Evolutionary conservation across 2,329 filamentous ascomycete genomes (phyloP), one percentile per base, ranked within the genome.

Genomic region (Phoma sp.): DNA sequence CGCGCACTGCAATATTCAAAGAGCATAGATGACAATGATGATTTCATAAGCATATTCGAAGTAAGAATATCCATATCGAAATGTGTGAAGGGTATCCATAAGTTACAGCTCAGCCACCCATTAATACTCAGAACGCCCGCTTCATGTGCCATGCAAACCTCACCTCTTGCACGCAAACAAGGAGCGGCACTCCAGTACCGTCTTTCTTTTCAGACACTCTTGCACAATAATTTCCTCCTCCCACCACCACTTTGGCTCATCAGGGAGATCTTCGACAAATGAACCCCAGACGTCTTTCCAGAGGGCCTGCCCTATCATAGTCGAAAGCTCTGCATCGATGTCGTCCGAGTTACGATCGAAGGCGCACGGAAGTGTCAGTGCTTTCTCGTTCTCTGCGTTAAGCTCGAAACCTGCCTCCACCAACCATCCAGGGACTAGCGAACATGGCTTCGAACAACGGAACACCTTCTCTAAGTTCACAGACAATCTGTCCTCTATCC

Each of bases 401-500:
- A 74, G 36, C 37, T 69, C 67, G 52, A 87, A 79, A 0, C 79
- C 79, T 1, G 82, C 84, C 24, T 85, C 80, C 0, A 76, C 77
- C 13, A 89, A 76, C 82, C 86, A 88, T 25, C 78, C 72, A 0
- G 85, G 83, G 37, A 90, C 81, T 2, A 84, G 72, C 8, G 79
- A 79, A 33, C 79, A 83, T 0, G 87, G 87, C 47, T 82, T 84
- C 4, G 80, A 80, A 61, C 85, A 88, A 7, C 83, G 80, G 51
- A 84, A 86, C 13, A 81, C 75, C 22, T 78, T 77, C 64, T 86
- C 83, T 0, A 90, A 72, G 52, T 86, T 86, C 6, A 82, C 69
- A 2, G 87, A 68, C 0, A 90, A 75, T 46, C 88, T 78, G 3
- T 83, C 78, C 38, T 88, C 83, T 2, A 90, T 75, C 87, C 87